Evolutionary conservation across 1,284 basidiomycete genomes (phyloP).

Genomic region (Rhodotorula sp.): DNA sequence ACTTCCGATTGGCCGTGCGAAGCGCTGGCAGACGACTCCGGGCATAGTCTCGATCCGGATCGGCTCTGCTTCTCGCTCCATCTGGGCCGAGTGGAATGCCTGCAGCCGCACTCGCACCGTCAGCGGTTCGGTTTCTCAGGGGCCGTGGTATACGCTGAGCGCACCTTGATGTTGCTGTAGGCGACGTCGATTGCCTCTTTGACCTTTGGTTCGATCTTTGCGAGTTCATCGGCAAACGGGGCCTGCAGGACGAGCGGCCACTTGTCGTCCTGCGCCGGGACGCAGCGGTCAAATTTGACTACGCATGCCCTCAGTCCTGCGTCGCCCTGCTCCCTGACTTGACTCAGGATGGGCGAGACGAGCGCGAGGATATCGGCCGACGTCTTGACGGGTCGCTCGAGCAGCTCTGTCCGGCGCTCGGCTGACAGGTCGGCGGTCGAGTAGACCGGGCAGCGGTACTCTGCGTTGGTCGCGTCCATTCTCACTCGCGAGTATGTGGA

Average conservation of each 20-base stretch:
- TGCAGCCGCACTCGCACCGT: neutral
- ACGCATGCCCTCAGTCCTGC: slow-evolving; percentile 83
- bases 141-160: slow-evolving; percentile 26
- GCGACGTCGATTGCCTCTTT: slow-evolving; percentile 84
- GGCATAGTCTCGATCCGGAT: slow-evolving; percentile 95
- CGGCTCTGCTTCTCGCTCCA: slow-evolving; percentile 59
- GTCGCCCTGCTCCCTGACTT: slow-evolving; percentile 81
- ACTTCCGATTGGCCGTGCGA: slow-evolving; percentile 86
- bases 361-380: slow-evolving; percentile 92
- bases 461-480: neutral
- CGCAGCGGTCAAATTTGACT: slow-evolving; percentile 82
- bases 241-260: slow-evolving; percentile 52
- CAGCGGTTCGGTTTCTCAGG: neutral
- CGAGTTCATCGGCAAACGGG: slow-evolving; percentile 52
- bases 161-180: slow-evolving; percentile 75
- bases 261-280: slow-evolving; percentile 64
- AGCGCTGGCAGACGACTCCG: slow-evolving; percentile 90
- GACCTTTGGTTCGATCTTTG: slow-evolving; percentile 61
- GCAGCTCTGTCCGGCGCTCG: slow-evolving; percentile 52
- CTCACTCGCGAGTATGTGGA: neutral
- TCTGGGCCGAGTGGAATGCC: slow-evolving; percentile 84
- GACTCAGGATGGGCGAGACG: slow-evolving; percentile 90
- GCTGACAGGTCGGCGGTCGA: neutral
- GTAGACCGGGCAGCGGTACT: slow-evolving; percentile 22
- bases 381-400: slow-evolving; percentile 86